Evolutionary conservation across 1,139 yeast genomes (phyloP).

Genomic region (Diutina neorugosa): DNA sequence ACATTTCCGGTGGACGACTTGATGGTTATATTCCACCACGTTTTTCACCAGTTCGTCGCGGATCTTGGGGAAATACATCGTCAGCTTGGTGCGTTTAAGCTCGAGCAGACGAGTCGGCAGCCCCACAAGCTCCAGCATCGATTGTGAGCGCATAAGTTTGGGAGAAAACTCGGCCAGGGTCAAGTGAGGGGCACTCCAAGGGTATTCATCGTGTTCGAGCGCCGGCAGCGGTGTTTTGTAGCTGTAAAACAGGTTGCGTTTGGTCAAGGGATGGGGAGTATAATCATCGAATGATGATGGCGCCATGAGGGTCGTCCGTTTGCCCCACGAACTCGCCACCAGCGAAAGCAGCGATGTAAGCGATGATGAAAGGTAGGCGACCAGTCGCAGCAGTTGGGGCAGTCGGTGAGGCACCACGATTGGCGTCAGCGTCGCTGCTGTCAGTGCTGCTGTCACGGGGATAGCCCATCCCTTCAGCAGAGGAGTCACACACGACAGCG

Average conservation of each 20-base stretch:
- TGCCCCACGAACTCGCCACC: conserved; percentile 9
- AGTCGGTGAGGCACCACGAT: conserved; percentile 1
- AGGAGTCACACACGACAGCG: not conserved
- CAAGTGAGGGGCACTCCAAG: conserved; percentile 6
- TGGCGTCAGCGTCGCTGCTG: not conserved
- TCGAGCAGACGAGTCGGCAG: conserved; percentile 5
- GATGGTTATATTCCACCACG: conserved; percentile 14
- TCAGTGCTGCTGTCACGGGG: conserved; percentile 5
- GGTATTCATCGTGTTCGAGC: conserved; percentile 7
- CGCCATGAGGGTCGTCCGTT: not conserved
- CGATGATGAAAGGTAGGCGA: conserved; percentile 30
- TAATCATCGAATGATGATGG: not conserved
- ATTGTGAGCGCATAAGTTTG: conserved; percentile 24
- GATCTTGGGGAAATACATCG: conserved; percentile 15
- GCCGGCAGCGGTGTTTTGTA: conserved; percentile 9
- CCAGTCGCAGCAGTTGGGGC: conserved; percentile 2
- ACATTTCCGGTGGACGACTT: conserved; percentile 17
- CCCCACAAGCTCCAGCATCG: conserved; percentile 20
- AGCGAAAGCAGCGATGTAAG: conserved; percentile 26
- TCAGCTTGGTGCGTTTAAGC: conserved; percentile 18
- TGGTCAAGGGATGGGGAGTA: not conserved
- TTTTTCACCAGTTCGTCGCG: conserved; percentile 13
- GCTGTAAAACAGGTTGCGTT: not conserved
- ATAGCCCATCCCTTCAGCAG: not conserved
- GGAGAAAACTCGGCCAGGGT: conserved; percentile 6